Conservation (phyloP, 2,329 filamentous ascomycete genomes). For the Aspergillus sp. region DNA sequence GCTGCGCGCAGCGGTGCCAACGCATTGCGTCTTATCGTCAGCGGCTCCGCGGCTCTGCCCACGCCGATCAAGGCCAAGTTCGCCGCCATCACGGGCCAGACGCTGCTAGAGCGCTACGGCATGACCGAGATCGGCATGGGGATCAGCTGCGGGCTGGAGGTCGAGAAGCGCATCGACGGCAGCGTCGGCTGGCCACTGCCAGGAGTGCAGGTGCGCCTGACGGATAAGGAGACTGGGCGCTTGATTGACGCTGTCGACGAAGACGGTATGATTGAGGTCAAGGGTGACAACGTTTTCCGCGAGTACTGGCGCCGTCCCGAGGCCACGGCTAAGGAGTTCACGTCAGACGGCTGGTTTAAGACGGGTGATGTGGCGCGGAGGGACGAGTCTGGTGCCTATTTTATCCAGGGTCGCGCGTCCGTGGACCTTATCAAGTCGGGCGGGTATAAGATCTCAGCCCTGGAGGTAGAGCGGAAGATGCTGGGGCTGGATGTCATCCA, state of each 20-base stretch:
- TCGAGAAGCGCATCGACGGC: slow-evolving; percentile 44
- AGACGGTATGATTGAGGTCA: slow-evolving; percentile 46
- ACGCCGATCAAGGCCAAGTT: slow-evolving; percentile 44
- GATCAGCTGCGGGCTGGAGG: slow-evolving; percentile 45
- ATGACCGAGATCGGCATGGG: slow-evolving; percentile 54
- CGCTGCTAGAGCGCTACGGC: slow-evolving; percentile 50
- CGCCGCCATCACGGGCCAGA: slow-evolving; percentile 41
- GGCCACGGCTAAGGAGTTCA: slow-evolving; percentile 48
- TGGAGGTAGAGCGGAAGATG: slow-evolving; percentile 56
- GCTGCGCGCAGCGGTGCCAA: slow-evolving; percentile 33
- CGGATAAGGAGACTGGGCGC: slow-evolving; percentile 39
- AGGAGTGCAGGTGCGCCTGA: slow-evolving; percentile 48
- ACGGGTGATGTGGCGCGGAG: slow-evolving; percentile 48
- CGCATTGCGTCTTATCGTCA: slow-evolving; percentile 40
- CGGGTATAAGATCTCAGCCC: slow-evolving; percentile 56
- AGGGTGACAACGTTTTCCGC: slow-evolving; percentile 42
- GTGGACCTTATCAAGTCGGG: slow-evolving; percentile 57
- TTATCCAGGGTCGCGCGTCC: slow-evolving; percentile 53
- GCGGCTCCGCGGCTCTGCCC: slow-evolving; percentile 44
- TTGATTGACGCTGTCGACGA: slow-evolving; percentile 33
- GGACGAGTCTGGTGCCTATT: slow-evolving; percentile 46
- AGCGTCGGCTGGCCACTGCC: slow-evolving; percentile 51
- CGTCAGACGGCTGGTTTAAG: slow-evolving; percentile 50
- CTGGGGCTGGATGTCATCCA: slow-evolving; percentile 49
- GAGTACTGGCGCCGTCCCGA: slow-evolving; percentile 47